These are phyloP conservation scores for Tetrapisispora pingtungensis DNA, from an alignment of 805 yeast species.

Conservation along the genomic window DNA sequence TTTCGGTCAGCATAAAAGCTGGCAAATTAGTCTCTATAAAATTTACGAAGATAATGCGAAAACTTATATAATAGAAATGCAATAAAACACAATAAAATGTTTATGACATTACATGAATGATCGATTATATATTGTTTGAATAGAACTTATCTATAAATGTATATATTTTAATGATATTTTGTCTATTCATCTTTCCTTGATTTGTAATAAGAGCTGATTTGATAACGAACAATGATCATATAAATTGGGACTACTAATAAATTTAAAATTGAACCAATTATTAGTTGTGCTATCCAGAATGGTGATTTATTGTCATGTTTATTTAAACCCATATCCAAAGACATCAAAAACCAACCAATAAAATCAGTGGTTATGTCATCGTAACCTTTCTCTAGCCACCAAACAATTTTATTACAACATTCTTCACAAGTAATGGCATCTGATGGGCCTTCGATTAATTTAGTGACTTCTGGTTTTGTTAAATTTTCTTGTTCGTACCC, in stretches of 20 bases:
- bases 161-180: neutral
- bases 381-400: slow-evolving; percentile 50
- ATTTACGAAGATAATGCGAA: too few relatives aligned
- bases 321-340: slow-evolving; percentile 55
- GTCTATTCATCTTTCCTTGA: slow-evolving; percentile 16
- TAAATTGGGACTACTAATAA: slow-evolving; percentile 50
- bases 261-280: slow-evolving; percentile 39
- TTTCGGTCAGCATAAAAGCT: neutral
- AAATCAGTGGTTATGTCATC: slow-evolving; percentile 73
- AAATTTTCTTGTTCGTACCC: slow-evolving; percentile 74
- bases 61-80: too few relatives aligned
- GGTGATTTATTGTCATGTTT: slow-evolving; percentile 41
- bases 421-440: slow-evolving; percentile 52
- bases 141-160: neutral
- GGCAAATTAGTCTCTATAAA: neutral
- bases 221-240: slow-evolving; percentile 39
- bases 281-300: slow-evolving; percentile 42
- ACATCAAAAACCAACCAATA: slow-evolving; percentile 71
- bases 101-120: neutral
- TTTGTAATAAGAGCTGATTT: slow-evolving; percentile 42
- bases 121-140: too few relatives aligned
- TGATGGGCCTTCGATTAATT: slow-evolving; percentile 76
- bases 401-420: slow-evolving; percentile 54
- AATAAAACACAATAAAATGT: too few relatives aligned
- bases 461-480: slow-evolving; percentile 80